phyloP scores from a whole-genome alignment of 2,329 filamentous ascomycete genomes.

The Fusarium sp. region DNA sequence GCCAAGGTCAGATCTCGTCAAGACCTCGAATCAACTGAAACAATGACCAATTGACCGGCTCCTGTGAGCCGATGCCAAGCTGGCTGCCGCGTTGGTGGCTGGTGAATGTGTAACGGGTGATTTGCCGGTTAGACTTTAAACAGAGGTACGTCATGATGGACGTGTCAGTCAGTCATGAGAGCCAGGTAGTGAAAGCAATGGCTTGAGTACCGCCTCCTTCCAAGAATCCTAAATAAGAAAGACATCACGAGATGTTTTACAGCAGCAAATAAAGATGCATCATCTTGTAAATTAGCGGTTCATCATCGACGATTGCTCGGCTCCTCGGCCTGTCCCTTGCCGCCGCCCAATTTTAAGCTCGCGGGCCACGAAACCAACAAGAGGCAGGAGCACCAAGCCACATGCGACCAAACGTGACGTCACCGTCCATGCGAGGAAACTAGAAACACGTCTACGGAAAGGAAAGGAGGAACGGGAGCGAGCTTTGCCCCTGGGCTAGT shows the following conservation, averaged over 20 bases:
- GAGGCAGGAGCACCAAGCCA: conserved; percentile 25
- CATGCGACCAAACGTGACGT: conserved; percentile 32
- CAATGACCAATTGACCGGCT: not conserved
- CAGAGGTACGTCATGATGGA: not conserved
- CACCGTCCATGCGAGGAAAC: conserved; percentile 21
- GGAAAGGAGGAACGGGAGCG: conserved; percentile 2
- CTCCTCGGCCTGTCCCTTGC: conserved; percentile 21
- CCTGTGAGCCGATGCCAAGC: not conserved
- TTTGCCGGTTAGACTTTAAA: not conserved
- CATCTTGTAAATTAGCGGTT: conserved; percentile 17
- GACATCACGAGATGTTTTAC: not conserved
- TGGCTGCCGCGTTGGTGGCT: not conserved
- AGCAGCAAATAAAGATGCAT: conserved; percentile 17
- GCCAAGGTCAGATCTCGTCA: not conserved
- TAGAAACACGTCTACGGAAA: not conserved
- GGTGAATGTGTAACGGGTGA: not conserved
- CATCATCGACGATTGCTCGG: conserved; percentile 27
- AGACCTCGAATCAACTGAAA: not conserved
- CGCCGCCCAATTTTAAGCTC: conserved; percentile 15
- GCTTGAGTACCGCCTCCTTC: not conserved
- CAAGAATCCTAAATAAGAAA: not conserved
- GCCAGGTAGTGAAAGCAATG: not conserved
- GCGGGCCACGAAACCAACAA: conserved; percentile 6
- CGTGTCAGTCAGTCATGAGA: not conserved
- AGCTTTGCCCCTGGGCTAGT: conserved; percentile 17